phyloP scores from a whole-genome alignment of 768 basidiomycete genomes.

The Pseudohyphozyma bogoriensis region DNA sequence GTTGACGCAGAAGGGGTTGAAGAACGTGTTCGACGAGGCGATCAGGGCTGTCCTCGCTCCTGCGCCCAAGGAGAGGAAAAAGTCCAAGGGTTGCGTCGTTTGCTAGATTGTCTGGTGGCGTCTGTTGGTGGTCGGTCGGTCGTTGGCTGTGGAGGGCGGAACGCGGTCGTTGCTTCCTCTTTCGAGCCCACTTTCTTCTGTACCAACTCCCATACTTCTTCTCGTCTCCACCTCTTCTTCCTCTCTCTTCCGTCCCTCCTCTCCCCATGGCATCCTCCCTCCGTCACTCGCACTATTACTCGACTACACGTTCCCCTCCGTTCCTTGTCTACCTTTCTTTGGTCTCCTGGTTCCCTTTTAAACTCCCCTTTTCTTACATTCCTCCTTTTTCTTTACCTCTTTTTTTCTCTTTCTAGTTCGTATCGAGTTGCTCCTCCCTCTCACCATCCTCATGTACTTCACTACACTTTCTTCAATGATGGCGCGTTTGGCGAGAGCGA shows the following conservation, averaged over 20 bases:
- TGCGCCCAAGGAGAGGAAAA: conserved; percentile 34
- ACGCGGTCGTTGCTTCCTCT: background rate
- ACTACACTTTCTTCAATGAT: too few relatives aligned
- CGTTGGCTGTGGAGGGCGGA: background rate
- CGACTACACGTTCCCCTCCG: background rate
- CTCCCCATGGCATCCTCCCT: background rate
- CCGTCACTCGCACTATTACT: background rate
- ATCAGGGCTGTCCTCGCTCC: conserved; percentile 71
- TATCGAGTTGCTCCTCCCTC: background rate
- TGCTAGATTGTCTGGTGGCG: conserved; percentile 32
- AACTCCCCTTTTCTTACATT: background rate
- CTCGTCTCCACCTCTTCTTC: background rate
- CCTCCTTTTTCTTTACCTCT: background rate
- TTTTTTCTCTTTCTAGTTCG: background rate
- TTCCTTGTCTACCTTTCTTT: background rate
- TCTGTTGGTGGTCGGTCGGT: background rate
- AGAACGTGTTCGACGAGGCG: conserved; percentile 98
- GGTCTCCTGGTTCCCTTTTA: background rate
- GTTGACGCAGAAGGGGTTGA: conserved; percentile 93
- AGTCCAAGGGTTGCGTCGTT: conserved; percentile 41
- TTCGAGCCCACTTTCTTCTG: background rate
- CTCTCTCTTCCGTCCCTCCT: background rate
- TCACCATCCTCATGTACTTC: background rate
- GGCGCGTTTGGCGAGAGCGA: too few relatives aligned
- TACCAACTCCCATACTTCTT: background rate